These are phyloP conservation scores for Backusella westeae DNA, from an alignment of 192 early-diverging fungal species.

Conservation along the genomic window DNA sequence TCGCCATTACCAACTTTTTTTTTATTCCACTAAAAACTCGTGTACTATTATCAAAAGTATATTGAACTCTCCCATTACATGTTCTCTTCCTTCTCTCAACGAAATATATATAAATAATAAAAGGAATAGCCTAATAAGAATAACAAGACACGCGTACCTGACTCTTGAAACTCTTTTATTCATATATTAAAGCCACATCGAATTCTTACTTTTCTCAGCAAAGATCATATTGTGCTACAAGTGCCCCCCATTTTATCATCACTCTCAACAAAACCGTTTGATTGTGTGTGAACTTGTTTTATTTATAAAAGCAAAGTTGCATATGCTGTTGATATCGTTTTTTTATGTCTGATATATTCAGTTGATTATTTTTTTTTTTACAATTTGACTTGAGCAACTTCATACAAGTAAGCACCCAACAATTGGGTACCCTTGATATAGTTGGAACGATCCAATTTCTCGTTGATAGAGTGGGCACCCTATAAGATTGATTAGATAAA, in stretches of 20 bases:
- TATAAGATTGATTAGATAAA: conserved; percentile 11
- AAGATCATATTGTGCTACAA: background rate
- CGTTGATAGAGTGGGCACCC: conserved; percentile 97
- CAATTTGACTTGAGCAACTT: conserved; percentile 55
- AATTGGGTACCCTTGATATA: conserved; percentile 97
- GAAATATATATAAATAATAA: background rate
- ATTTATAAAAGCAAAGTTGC: conserved; percentile 2
- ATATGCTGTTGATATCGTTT: background rate
- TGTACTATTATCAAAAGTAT: too few species aligned
- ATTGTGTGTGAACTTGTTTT: background rate
- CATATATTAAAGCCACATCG: background rate
- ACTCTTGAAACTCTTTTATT: background rate
- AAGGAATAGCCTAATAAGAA: background rate
- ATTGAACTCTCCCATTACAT: background rate
- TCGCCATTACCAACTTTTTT: too few species aligned
- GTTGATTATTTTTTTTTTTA: background rate
- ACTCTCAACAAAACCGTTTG: background rate
- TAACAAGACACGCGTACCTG: background rate
- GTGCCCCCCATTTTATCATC: background rate
- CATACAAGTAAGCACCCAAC: conserved; percentile 86
- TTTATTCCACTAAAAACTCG: too few species aligned
- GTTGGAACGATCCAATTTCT: conserved; percentile 92
- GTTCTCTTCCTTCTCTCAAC: background rate
- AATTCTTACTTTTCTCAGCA: background rate
- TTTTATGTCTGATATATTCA: background rate